A percentile compares a stretch with the other conserved stretches of the same genome.
These are phyloP conservation scores for Suillus weaverae DNA, from an alignment of 768 basidiomycete species.

Conservation along the genomic window DNA sequence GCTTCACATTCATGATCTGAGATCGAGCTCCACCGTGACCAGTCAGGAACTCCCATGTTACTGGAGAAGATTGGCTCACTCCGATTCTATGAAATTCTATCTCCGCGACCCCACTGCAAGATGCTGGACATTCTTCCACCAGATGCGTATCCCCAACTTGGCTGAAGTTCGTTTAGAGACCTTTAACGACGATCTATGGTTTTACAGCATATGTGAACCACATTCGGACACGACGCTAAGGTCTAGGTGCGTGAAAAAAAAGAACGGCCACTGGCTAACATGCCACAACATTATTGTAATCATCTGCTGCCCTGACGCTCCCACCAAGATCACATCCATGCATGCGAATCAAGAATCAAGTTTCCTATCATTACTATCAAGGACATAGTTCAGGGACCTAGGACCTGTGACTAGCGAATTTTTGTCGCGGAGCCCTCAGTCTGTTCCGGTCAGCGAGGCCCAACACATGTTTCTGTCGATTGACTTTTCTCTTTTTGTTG, in stretches of 20 bases:
- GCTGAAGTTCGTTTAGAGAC: neutral
- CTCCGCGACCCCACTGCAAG: slow-evolving; percentile 2
- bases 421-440: neutral
- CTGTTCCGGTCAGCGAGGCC: neutral
- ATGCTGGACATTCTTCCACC: slow-evolving; percentile 1
- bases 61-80: neutral
- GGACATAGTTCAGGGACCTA: neutral
- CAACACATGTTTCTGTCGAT: neutral
- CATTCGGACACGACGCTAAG: neutral
- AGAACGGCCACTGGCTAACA: neutral
- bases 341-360: neutral
- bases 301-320: neutral
- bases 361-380: neutral
- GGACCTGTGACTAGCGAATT: neutral
- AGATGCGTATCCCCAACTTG: slow-evolving; percentile 3
- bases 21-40: neutral
- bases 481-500: neutral
- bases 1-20: neutral
- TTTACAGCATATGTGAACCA: neutral
- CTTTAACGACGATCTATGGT: neutral
- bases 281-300: slow-evolving; percentile 1
- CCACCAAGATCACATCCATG: neutral
- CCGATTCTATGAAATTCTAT: neutral
- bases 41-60: neutral
- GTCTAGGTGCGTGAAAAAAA: neutral